Percentiles rank a stretch among this genome's conserved stretches.
phyloP scores from a whole-genome alignment of 768 basidiomycete species.

The Leccinum obscurum region DNA sequence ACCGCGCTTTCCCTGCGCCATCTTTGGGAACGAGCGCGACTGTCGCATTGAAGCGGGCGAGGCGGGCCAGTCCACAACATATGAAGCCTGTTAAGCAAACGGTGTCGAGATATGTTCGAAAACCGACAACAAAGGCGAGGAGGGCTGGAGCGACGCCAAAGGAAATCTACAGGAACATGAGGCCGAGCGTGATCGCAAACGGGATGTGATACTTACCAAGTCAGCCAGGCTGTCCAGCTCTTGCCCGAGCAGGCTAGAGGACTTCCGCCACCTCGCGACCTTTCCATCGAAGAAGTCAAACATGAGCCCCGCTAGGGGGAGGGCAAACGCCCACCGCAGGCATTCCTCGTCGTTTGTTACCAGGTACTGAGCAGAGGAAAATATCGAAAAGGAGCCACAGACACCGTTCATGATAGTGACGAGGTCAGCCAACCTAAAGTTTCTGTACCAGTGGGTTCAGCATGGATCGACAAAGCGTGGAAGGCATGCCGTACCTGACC shows the following conservation, averaged over 20 bases:
- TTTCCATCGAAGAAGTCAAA: conserved; percentile 99
- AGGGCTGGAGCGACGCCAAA: conserved; percentile 98
- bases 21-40: conserved; percentile 94
- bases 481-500: conserved; percentile 64
- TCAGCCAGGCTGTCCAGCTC: conserved; percentile 97
- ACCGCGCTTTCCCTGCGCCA: conserved; percentile 80
- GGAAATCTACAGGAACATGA: conserved; percentile 64
- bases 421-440: conserved; percentile 96
- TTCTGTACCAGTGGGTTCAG: conserved; percentile 49
- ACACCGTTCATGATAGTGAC: conserved; percentile 99
- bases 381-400: conserved; percentile 94
- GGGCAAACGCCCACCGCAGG: conserved; percentile 82
- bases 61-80: conserved; percentile 93
- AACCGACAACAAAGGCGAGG: conserved; percentile 85
- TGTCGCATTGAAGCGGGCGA: conserved; percentile 98
- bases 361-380: conserved; percentile 90
- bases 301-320: conserved; percentile 91
- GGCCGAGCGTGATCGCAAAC: conserved; percentile 6
- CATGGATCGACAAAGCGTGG: conserved; percentile 14
- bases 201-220: conserved; percentile 49
- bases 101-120: conserved; percentile 90
- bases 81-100: conserved; percentile 86
- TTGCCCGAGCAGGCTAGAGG: conserved; percentile 93
- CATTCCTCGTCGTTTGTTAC: conserved; percentile 73
- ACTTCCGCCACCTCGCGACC: conserved; percentile 96